These are phyloP conservation scores for Boletus subluridellus DNA, from an alignment of 1,284 basidiomycete genomes.

Conservation along the genomic window DNA sequence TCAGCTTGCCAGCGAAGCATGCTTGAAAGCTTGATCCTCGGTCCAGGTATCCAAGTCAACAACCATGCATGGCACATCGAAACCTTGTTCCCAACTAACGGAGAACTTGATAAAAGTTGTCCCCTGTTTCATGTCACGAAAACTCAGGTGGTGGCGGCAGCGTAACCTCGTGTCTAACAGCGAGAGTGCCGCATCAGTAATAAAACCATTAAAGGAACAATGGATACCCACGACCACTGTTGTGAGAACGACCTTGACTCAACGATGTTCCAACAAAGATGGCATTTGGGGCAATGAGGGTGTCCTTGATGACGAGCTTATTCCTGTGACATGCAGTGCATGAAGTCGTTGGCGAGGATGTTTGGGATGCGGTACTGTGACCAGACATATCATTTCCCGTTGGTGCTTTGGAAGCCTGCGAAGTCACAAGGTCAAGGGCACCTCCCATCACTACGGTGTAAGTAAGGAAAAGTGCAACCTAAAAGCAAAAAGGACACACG, in stretches of 20 bases:
- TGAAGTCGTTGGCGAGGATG: background rate
- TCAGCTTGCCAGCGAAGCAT: background rate
- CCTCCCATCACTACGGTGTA: background rate
- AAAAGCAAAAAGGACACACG: background rate
- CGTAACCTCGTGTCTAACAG: background rate
- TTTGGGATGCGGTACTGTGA: background rate
- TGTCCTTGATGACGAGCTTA: background rate
- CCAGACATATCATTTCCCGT: background rate
- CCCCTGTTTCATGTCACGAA: conserved; percentile 8
- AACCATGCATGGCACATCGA: background rate
- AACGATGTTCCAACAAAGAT: background rate
- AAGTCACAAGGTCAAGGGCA: background rate
- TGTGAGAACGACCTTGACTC: background rate
- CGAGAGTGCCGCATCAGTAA: background rate
- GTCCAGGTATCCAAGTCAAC: background rate
- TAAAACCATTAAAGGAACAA: background rate
- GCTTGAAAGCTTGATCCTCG: background rate
- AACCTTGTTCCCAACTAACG: too few species aligned
- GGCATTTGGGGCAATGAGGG: background rate
- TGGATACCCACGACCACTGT: background rate
- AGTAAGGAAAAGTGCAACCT: background rate
- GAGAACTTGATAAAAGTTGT: background rate
- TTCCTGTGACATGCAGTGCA: background rate
- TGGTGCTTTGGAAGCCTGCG: background rate
- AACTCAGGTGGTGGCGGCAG: background rate